Percentiles rank a stretch among this genome's conserved stretches.
phyloP scores from a whole-genome alignment of 345 rosid species.

The Mercurialis annua region DNA sequence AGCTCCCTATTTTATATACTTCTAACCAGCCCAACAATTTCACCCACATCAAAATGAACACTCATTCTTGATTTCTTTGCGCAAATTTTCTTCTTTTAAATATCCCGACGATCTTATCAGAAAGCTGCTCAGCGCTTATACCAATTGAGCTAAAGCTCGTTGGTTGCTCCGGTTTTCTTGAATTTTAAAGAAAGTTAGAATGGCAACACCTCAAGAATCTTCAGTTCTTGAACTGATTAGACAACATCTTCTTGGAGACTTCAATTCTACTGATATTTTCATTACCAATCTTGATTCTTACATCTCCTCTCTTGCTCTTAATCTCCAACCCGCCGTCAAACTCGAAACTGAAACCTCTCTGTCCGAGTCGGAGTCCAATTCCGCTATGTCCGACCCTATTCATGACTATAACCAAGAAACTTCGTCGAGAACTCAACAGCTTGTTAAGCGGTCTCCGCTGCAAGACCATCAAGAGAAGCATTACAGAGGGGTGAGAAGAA shows the following conservation, averaged over 20 bases:
- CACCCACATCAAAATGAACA: no score
- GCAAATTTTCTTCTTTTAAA: no score
- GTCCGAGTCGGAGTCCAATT: constrained; percentile 37
- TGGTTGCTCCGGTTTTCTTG: no score
- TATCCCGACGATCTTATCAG: no score
- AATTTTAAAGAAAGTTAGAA: background rate
- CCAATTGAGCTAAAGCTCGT: no score
- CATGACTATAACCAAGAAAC: constrained; percentile 8
- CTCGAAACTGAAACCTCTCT: constrained; percentile 13
- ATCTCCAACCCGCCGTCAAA: constrained; percentile 36
- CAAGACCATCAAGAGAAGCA: constrained; percentile 29
- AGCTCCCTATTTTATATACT: no score
- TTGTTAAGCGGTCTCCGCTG: no score
- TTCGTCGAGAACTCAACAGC: constrained; percentile 13
- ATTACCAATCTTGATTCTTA: constrained; percentile 27
- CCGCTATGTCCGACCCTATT: constrained; percentile 29
- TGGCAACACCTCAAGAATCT: constrained; percentile 39
- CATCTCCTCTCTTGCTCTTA: constrained; percentile 19
- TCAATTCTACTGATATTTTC: constrained; percentile 40
- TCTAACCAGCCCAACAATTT: no score
- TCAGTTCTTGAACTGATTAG: constrained; percentile 40
- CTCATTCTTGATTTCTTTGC: no score
- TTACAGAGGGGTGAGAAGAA: constrained; percentile 81
- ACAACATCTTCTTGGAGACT: constrained; percentile 57
- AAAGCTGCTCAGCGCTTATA: no score